A percentile compares a stretch with the other conserved stretches of the same genome.
phyloP scores from a whole-genome alignment of 2,329 filamentous ascomycete genomes.

The Catunica adiposa region DNA sequence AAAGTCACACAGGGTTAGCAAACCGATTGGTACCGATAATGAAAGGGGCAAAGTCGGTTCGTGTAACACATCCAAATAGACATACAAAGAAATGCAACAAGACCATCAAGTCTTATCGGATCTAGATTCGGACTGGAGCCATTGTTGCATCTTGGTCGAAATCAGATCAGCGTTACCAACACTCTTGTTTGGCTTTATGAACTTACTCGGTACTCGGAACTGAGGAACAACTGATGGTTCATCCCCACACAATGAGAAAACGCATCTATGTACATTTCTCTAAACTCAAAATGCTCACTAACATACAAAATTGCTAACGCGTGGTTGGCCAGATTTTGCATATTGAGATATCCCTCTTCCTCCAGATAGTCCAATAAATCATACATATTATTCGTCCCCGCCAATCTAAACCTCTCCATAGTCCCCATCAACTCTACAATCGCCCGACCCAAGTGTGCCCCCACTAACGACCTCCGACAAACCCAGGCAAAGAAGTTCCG shows the following conservation, averaged over 20 bases:
- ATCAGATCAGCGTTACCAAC: not conserved
- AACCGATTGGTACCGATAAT: not conserved
- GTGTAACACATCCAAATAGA: not conserved
- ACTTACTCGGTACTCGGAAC: conserved; percentile 44
- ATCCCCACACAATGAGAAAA: conserved; percentile 69
- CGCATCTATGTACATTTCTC: conserved; percentile 52
- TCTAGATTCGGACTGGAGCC: not conserved
- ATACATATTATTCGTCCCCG: conserved; percentile 36
- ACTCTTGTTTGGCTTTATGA: too few species aligned
- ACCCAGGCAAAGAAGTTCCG: conserved; percentile 65
- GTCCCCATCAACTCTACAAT: conserved; percentile 48
- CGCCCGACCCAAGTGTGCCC: conserved; percentile 45
- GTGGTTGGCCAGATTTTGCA: conserved; percentile 49
- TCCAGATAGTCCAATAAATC: conserved; percentile 52
- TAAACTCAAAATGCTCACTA: conserved; percentile 47
- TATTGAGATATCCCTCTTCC: conserved; percentile 50
- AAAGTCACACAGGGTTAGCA: not conserved
- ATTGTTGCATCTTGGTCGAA: too few species aligned
- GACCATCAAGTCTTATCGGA: not conserved
- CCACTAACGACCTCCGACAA: conserved; percentile 48
- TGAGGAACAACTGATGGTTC: conserved; percentile 41
- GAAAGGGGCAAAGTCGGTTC: not conserved
- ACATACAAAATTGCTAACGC: conserved; percentile 51
- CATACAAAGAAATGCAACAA: not conserved
- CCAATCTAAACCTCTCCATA: conserved; percentile 43